Evolutionary conservation across 306 rosid genomes (phyloP), one percentile per base, ranked within the genome.

Genomic region (Ziziphus jujuba): DNA sequence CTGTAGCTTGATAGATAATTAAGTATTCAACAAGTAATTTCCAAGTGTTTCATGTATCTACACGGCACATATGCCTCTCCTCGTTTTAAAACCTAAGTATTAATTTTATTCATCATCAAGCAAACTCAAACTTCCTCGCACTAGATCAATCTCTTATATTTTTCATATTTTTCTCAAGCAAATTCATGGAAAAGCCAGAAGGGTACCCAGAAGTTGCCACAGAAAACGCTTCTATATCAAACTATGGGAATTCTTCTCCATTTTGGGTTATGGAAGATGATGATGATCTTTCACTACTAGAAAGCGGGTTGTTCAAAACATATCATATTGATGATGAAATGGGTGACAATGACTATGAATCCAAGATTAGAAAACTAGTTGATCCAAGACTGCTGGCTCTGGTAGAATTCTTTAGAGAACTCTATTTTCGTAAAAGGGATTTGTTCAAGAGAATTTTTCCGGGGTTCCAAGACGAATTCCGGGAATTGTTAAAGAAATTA

Each of bases 381-480:
- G 83, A 84, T 34, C 73, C 75, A 12, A 75, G 75, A 63, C 19
- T 62, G 24, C 2, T 77, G 21, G 63, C 77, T 36, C 25, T 84
- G 72, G 24, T 80, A 45, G 85, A 75, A n/a, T 80, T 77, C 64
- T 71, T 78, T 23, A 68, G 77, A 76, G 81, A 77, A 34, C 77
- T 84, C 25, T 80, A 72, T 19, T 44, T 70, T 54, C 61, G 84
- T 19, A 53, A 67, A 50, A 23, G 10, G 28, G 85, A 80, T 11
- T 35, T 74, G 58, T 74, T 71, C 61, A 69, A 50, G 76, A 71
- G 49, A 16, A 51, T 69, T 17, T 72, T 84, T 69, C 83, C 83
- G 0, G 59, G 33, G 57, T 43, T 25, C 40, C 69, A 63, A 2
- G 74, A 53, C 7, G 57, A 69, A 34, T n/a, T 69, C 61, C 52